Evolutionary conservation across 2,329 filamentous ascomycete species (phyloP), one percentile per base, ranked within the genome.

Genomic region (Penicillium sp.): DNA sequence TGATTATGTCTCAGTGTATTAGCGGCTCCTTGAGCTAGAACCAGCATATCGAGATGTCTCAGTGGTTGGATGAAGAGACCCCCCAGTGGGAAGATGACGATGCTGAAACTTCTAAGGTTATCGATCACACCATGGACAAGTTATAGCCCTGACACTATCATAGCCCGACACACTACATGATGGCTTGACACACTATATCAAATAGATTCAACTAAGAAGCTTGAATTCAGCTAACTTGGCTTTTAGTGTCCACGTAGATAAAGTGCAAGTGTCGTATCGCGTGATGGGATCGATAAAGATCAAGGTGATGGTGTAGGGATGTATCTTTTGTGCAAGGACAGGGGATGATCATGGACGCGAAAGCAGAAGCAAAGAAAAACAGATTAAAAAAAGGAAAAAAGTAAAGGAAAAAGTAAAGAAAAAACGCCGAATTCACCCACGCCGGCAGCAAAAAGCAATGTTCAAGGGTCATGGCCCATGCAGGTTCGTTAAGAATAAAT

Each of bases 391-490:
- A 23, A 18, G 15, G n/a, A 4, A 23, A 23, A 23, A 23, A 4
- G 20, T 2, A 23, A 23, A 23, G 2, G 20, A 23, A 3, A 23
- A 23, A 18, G 15, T 1, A 18, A 23, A 23, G 48, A 15, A 42
- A 31, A 29, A 47, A 64, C 64, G 63, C 66, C 65, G 41, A 44
- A 63, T 61, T 59, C 66, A 20, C 62, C 63, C 61, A 64, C 60
- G 58, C 62, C 63, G 57, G 44, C 23, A 41, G 44, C 45, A 28
- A 18, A 32, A 49, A 38, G 38, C 33, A 44, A 49, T 15, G 24
- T n/a, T 18, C 32, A 46, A n/a, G 33, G 13, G 12, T 38, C 31
- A 9, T 15, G 29, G 38, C 33, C 42, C 29, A 58, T 59, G 60
- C 58, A 57, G 58, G 54, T 46, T 64, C 56, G 55, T 62, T 23